Evolutionary conservation across 495 filamentous ascomycete species (phyloP), one percentile per base, ranked within the genome.

Genomic region (Bacidia gigantensis): DNA sequence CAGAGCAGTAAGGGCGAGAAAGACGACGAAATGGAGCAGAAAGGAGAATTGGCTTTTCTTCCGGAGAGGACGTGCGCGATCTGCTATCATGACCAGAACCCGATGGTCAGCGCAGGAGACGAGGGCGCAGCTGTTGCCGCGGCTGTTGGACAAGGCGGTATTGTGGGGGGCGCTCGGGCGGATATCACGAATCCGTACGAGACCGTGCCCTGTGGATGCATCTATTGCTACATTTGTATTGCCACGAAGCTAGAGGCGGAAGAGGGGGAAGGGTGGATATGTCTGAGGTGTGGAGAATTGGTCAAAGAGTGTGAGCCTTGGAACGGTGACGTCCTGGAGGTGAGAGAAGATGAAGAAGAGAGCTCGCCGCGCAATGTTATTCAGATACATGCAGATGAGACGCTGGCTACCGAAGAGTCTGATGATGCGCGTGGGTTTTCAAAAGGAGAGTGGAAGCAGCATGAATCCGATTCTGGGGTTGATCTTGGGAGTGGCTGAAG

Each of bases 221-320:
- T 95, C 42, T 97, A 97, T 67, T 98, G 92, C 65, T 98, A 90
- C 59, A 85, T 93, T n/a, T 99, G 92, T 65, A 65, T 97, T n/a
- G 87, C 90, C 2, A 84, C 86, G 38, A 80, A 85, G 52, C 67
- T 99, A 10, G 92, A 95, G 62, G 79, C 81, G 2, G 93, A 97
- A 66, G 92, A 96, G 58, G 92, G 90, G 5, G 89, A 97, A 57
- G 92, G 89, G 2, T 99, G 90, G 90, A 68, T 76, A n/a, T 99
- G 92, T 68, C 70, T 99, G 22, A 77, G 93, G 21, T 99, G 92
- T 61, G 89, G 89, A 0, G 84, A 86, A 57, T 47, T 84, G 35
- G 77, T 93, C 17, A 92, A 86, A 64, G 84, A 93, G 64, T 96
- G 92, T 65, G 82, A 82, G 58, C 89, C 92, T 7, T 99, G 92